Evolutionary conservation across 2,329 filamentous ascomycete genomes (phyloP).

Genomic region (Fusarium camptoceras): DNA sequence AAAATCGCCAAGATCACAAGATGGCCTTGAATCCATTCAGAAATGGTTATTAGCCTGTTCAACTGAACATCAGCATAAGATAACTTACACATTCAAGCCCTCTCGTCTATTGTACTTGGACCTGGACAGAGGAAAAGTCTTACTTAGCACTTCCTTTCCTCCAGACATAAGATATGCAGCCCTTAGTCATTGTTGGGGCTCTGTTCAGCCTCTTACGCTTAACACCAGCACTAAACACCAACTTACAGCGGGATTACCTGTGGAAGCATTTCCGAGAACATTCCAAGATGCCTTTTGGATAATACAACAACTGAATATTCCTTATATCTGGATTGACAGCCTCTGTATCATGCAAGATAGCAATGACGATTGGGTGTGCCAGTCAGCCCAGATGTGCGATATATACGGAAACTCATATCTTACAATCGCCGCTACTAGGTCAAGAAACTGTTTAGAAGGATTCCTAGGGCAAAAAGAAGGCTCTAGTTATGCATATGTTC

Average conservation of each 20-base stretch:
- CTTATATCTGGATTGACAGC: background rate
- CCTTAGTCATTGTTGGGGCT: background rate
- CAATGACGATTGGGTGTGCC: background rate
- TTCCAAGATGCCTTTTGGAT: background rate
- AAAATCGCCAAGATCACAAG: rapidly evolving
- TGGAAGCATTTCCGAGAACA: background rate
- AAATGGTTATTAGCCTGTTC: background rate
- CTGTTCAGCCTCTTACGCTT: background rate
- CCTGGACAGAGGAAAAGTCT: rapidly evolving
- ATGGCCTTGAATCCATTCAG: background rate
- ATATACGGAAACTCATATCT: background rate
- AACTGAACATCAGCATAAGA: background rate
- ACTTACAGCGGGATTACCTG: rapidly evolving
- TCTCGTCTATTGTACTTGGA: background rate
- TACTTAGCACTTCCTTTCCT: rapidly evolving
- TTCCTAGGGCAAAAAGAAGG: rapidly evolving
- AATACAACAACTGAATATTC: rapidly evolving
- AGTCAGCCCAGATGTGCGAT: background rate
- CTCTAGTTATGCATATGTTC: background rate
- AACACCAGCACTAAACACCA: rapidly evolving
- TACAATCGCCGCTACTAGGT: rapidly evolving
- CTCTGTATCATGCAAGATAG: background rate
- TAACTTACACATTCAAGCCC: rapidly evolving
- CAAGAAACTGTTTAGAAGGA: background rate
- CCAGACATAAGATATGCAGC: background rate